Evolutionary conservation across 805 yeast species (phyloP).

Genomic region (Metschnikowia cubensis): DNA sequence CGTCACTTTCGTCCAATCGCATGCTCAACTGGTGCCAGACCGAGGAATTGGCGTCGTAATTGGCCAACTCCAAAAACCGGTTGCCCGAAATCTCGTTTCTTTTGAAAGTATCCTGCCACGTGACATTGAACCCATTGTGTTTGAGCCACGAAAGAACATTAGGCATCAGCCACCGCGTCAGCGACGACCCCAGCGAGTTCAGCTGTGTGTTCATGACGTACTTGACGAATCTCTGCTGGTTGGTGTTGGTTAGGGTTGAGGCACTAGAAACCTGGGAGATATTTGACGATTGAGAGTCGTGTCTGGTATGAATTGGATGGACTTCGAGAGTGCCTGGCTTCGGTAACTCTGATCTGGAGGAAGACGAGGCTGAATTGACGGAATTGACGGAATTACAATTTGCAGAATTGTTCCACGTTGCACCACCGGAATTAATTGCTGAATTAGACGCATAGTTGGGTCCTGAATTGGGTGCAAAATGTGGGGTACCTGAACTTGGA

Average conservation of each 20-base stretch:
- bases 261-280: conserved; percentile 29
- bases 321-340: not conserved
- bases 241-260: conserved; percentile 29
- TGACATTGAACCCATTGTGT: conserved; percentile 59
- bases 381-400: too few relatives aligned
- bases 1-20: conserved; percentile 37
- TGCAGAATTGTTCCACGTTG: too few relatives aligned
- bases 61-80: conserved; percentile 61
- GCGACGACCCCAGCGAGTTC: conserved; percentile 5
- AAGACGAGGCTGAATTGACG: too few relatives aligned
- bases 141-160: conserved; percentile 68
- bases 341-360: too few relatives aligned
- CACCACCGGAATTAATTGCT: too few relatives aligned
- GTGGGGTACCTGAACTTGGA: too few relatives aligned
- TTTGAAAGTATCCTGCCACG: conserved; percentile 69
- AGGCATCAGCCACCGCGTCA: conserved; percentile 65
- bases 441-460: too few relatives aligned
- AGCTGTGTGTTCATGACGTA: conserved; percentile 41
- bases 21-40: conserved; percentile 45
- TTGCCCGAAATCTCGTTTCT: conserved; percentile 57
- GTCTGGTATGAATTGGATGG: conserved; percentile 23
- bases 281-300: conserved; percentile 35
- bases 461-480: too few relatives aligned
- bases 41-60: conserved; percentile 49
- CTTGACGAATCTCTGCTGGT: conserved; percentile 38